Evolutionary conservation across 2,329 filamentous ascomycete species (phyloP).

Genomic region (Venturia oleaginea): DNA sequence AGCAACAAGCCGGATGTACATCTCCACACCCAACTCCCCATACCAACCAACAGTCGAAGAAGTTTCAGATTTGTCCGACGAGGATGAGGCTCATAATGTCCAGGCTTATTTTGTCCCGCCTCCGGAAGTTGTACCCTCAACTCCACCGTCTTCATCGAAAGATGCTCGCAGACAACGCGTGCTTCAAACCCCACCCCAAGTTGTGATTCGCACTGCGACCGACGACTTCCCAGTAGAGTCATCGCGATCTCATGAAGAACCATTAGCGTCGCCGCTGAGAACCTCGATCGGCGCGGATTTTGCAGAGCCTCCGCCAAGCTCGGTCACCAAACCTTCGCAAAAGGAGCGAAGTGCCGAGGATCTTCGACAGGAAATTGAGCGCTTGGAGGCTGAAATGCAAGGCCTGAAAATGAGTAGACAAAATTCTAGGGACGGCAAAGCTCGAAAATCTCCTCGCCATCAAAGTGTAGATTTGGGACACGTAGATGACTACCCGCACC

Average conservation of each 20-base stretch:
- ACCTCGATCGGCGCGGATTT: background rate
- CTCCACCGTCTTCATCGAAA: background rate
- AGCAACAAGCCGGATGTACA: background rate
- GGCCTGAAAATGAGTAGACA: background rate
- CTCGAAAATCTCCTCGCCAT: background rate
- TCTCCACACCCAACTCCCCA: slow-evolving; percentile 9
- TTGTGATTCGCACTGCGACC: slow-evolving; percentile 12
- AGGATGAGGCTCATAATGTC: slow-evolving; percentile 9
- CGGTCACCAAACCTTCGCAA: background rate
- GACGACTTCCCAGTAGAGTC: slow-evolving; percentile 8
- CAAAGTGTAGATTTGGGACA: slow-evolving; percentile 11
- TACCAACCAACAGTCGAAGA: slow-evolving; percentile 15
- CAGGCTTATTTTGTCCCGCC: slow-evolving; percentile 3
- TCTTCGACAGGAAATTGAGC: background rate
- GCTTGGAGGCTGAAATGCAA: slow-evolving; percentile 1
- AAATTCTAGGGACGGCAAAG: background rate
- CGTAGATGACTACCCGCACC: slow-evolving; percentile 8
- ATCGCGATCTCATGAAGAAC: background rate
- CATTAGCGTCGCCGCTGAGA: slow-evolving; percentile 1
- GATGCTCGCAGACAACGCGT: background rate
- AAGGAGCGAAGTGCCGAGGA: background rate
- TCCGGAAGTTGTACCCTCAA: background rate
- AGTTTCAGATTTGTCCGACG: background rate
- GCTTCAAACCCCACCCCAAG: slow-evolving; percentile 5
- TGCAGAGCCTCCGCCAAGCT: background rate